These are phyloP conservation scores for Lolium rigidum DNA, from an alignment of 176 grass and related monocot species.

Conservation along the genomic window DNA sequence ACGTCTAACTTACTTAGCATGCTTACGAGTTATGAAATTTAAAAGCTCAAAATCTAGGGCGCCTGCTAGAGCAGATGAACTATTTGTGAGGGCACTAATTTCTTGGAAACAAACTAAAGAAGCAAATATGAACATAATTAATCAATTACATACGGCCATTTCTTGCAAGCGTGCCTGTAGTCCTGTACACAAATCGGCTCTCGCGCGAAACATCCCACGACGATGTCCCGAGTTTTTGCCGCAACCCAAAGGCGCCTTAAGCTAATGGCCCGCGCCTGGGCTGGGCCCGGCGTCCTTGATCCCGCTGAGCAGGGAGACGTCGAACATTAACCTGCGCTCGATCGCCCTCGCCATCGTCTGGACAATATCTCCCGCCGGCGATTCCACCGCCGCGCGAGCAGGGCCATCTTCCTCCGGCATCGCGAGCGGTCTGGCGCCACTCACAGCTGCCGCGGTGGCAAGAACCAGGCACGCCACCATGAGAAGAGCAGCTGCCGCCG, in stretches of 20 bases:
- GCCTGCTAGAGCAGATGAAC: too few species aligned
- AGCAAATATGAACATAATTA: too few species aligned
- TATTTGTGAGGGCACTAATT: too few species aligned
- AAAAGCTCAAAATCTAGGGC: too few species aligned
- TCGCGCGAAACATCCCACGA: too few species aligned
- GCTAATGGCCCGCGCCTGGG: slow-evolving; percentile 55
- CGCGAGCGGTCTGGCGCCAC: slow-evolving; percentile 27
- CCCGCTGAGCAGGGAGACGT: slow-evolving; percentile 43
- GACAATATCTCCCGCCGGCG: slow-evolving; percentile 19
- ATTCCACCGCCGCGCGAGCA: neutral
- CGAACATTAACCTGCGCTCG: neutral
- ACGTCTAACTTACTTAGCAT: too few species aligned
- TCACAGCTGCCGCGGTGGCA: neutral
- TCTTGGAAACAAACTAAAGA: too few species aligned
- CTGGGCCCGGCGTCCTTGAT: slow-evolving; percentile 58
- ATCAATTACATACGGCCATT: too few species aligned
- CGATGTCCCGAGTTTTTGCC: too few species aligned
- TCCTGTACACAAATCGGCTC: too few species aligned
- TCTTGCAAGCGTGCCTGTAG: too few species aligned
- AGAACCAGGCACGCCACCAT: slow-evolving; percentile 19
- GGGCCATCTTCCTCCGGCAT: neutral
- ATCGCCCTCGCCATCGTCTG: neutral
- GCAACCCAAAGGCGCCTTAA: neutral
- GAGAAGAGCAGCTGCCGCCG: neutral
- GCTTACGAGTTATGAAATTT: too few species aligned